Evolutionary conservation across 1,139 yeast genomes (phyloP), one percentile per base, ranked within the genome.

Genomic region (Spathaspora sp.): DNA sequence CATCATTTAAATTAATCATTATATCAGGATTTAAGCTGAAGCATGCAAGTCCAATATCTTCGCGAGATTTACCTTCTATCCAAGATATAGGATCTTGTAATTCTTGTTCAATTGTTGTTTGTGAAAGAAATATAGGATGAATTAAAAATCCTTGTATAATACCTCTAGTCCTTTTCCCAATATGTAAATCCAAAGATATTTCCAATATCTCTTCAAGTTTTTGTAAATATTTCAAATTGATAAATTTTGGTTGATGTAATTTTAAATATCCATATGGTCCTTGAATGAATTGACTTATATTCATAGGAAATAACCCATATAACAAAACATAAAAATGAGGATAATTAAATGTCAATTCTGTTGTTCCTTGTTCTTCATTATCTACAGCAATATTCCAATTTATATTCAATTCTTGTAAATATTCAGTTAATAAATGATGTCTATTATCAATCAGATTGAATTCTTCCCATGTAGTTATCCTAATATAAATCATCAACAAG

Each of bases 231-330:
- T 45, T 39, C 2, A 43, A 27, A 6, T 55, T 48, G 7, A 63
- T 39, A 10, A 59, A 38, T 20, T 48, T 45, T 6, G 56, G 54
- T 17, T 53, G 49, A 23, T 53, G 42, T 6, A 49, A 39, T n/a
- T 47, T 41, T 16, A 64, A 46, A 44, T 51, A 65, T 2, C 46
- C 38, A 5, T 50, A 38, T 0, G 88, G 84, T 33, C 67, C 60
- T 18, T 69, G 63, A 16, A 76, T 53, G 54, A 80, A 84, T 5
- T 61, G 57, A 31, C 74, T 56, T 3, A 82, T 60, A 53, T 80
- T 79, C 26, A 70, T 62, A 0, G 89, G 89, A 52, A 74, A 84
- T n/a, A 84, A 58, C 0, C 87, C 89, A 54, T 84, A 84, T 2
- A 84, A 57, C 31, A 80, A 63, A 0, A 83, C 74, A 42, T 62